phyloP scores from a whole-genome alignment of 805 yeast species.

The Suhomyces kilbournensis region DNA sequence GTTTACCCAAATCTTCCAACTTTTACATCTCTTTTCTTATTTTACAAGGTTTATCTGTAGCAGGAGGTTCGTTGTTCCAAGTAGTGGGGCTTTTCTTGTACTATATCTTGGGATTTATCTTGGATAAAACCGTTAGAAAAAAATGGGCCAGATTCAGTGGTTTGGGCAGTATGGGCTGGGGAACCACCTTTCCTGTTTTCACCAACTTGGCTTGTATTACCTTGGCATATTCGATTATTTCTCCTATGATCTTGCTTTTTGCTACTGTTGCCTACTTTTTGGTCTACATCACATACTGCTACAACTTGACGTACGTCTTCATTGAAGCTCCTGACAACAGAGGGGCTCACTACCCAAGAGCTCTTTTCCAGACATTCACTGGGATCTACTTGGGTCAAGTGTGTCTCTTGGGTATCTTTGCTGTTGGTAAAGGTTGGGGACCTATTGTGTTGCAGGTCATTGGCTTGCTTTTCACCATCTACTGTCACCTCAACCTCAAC shows the following conservation, averaged over 20 bases:
- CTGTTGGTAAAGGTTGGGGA: constrained; percentile 94
- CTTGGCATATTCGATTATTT: constrained; percentile 65
- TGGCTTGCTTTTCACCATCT: constrained; percentile 60
- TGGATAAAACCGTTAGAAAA: constrained; percentile 67
- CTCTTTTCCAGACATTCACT: constrained; percentile 80
- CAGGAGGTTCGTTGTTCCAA: constrained; percentile 77
- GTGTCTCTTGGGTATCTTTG: constrained; percentile 81
- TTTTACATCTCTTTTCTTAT: constrained; percentile 82
- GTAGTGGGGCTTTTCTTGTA: constrained; percentile 56
- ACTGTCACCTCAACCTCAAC: constrained; percentile 63
- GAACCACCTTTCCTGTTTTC: constrained; percentile 74
- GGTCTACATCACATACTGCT: constrained; percentile 72
- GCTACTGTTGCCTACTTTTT: constrained; percentile 67
- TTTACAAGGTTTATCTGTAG: constrained; percentile 74
- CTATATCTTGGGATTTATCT: constrained; percentile 52
- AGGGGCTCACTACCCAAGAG: constrained; percentile 85
- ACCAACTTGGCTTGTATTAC: constrained; percentile 68
- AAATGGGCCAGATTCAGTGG: constrained; percentile 58
- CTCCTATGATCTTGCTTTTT: constrained; percentile 81
- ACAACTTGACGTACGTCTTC: constrained; percentile 72
- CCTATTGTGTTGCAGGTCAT: constrained; percentile 77
- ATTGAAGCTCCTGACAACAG: constrained; percentile 68
- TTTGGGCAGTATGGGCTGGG: constrained; percentile 60
- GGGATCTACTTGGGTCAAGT: constrained; percentile 88
- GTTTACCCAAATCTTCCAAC: constrained; percentile 87